Conservation (phyloP, 2,329 filamentous ascomycete species). For the Thelonectria olida region DNA sequence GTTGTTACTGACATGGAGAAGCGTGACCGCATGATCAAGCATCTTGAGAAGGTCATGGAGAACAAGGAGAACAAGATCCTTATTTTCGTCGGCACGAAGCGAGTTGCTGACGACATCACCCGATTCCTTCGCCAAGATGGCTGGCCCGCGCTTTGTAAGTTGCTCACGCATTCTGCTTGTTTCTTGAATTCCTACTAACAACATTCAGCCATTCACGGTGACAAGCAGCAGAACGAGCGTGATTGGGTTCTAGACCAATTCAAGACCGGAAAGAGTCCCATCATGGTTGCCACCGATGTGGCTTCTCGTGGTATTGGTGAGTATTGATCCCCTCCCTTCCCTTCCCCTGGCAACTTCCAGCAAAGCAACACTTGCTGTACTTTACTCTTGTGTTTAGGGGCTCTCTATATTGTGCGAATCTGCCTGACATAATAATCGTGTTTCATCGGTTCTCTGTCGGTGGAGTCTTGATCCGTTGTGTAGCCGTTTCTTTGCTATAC, state of each 20-base stretch:
- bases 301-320: conserved; percentile 99
- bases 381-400: conserved; percentile 93
- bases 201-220: conserved; percentile 87
- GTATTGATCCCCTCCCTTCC: conserved; percentile 68
- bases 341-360: conserved; percentile 65
- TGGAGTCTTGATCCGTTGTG: conserved; percentile 80
- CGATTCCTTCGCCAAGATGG: conserved; percentile 97
- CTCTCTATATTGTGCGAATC: conserved; percentile 88
- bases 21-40: conserved; percentile 96
- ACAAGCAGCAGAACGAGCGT: conserved; percentile 99
- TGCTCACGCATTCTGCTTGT: conserved; percentile 43
- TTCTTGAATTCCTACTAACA: conserved; percentile 46
- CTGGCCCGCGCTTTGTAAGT: conserved; percentile 94
- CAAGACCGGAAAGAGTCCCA: conserved; percentile 98
- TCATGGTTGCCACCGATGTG: conserved; percentile 99
- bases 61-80: conserved; percentile 94
- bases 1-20: conserved; percentile 97
- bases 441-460: conserved; percentile 82
- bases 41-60: conserved; percentile 97
- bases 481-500: conserved; percentile 68
- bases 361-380: conserved; percentile 69
- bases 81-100: conserved; percentile 93
- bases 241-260: conserved; percentile 99
- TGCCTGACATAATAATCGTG: conserved; percentile 83
- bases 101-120: conserved; percentile 97